Base-by-base conservation (phyloP, 345 rosid genomes). In the Moricandia arvensis region DNA sequence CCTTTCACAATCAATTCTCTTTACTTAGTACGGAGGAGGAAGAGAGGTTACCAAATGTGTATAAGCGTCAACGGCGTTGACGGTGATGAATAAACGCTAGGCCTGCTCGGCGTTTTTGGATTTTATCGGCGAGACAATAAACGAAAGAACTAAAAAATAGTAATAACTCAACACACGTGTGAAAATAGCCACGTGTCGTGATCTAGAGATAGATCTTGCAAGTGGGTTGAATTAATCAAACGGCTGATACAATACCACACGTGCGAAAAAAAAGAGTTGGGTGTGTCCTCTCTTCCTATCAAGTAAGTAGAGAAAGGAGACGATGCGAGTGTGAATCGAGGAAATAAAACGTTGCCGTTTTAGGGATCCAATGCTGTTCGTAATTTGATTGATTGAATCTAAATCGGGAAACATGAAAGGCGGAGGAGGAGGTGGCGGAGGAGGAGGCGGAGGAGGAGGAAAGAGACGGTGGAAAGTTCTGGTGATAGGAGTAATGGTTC, bases 381-480 rank as follows among this genome's bases (percentile, higher is more conserved):
- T 45, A 45, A 45, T 45, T n/a, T n/a, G 15, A 45, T n/a, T 45
- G 53, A 49, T 72, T 72, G n/a, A 37, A 21, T 68, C 13, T 62
- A 13, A 79, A 75, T 49, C 54, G 66, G 51, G 12, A 65, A 43
- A 43, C 21, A 79, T 72, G 78, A 78, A 79, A 71, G 75, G 79
- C 71, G 70, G 79, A 35, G 49, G 49, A 12, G 49, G 53, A 13
- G 53, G 53, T 2, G 45, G 35, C 0, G 75, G 72, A 3, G 90
- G 82, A 1, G 79, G 78, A 0, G 80, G 75, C 10, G 71, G 71
- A 15, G 74, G 75, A 3, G 80, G 83, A 6, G 93, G 85, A 37
- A 94, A 94, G 67, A 81, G 93, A 70, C 87, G 97, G 71, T 90
- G 96, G 96, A 84, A 87, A 77, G 78, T 84, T 64, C 83, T 90